phyloP scores from a whole-genome alignment of 2,329 filamentous ascomycete species.

The Periconia sp. region DNA sequence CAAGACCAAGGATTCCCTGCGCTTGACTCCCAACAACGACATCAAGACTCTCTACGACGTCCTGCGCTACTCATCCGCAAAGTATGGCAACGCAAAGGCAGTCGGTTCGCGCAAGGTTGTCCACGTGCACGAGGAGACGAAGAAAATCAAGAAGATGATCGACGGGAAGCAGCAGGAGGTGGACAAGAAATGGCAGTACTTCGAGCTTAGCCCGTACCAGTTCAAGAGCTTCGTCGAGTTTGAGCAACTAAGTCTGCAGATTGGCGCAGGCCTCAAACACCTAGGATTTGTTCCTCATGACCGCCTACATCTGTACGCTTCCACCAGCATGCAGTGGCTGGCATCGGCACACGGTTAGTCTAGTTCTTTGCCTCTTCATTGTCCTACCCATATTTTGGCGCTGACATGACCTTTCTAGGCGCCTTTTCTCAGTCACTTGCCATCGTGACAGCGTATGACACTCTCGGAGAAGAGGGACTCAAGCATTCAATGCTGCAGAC shows the following conservation, averaged over 20 bases:
- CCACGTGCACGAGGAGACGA: slow-evolving; percentile 80
- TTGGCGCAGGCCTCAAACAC: slow-evolving; percentile 76
- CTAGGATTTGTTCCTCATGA: slow-evolving; percentile 72
- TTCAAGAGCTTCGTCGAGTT: slow-evolving; percentile 84
- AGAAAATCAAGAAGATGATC: slow-evolving; percentile 87
- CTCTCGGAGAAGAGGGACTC: slow-evolving; percentile 82
- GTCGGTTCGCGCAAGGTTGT: slow-evolving; percentile 74
- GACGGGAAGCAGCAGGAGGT: slow-evolving; percentile 80
- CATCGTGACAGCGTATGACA: slow-evolving; percentile 95
- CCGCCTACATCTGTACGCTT: slow-evolving; percentile 80
- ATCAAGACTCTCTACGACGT: slow-evolving; percentile 82
- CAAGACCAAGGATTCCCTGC: slow-evolving; percentile 72
- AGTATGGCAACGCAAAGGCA: slow-evolving; percentile 59
- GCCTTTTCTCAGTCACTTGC: slow-evolving; percentile 83
- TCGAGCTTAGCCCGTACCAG: slow-evolving; percentile 78
- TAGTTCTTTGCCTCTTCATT: too few species aligned
- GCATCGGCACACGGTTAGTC: slow-evolving; percentile 72
- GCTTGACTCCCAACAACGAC: slow-evolving; percentile 69
- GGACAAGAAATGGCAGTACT: slow-evolving; percentile 91
- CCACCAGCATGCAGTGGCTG: slow-evolving; percentile 84
- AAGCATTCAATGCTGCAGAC: slow-evolving; percentile 87
- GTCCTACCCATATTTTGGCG: background rate
- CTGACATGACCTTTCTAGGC: slow-evolving; percentile 45
- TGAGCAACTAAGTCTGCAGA: slow-evolving; percentile 69
- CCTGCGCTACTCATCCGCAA: slow-evolving; percentile 69